phyloP scores from a whole-genome alignment of 2,329 filamentous ascomycete species.

The Decorospora gaudefroyi region DNA sequence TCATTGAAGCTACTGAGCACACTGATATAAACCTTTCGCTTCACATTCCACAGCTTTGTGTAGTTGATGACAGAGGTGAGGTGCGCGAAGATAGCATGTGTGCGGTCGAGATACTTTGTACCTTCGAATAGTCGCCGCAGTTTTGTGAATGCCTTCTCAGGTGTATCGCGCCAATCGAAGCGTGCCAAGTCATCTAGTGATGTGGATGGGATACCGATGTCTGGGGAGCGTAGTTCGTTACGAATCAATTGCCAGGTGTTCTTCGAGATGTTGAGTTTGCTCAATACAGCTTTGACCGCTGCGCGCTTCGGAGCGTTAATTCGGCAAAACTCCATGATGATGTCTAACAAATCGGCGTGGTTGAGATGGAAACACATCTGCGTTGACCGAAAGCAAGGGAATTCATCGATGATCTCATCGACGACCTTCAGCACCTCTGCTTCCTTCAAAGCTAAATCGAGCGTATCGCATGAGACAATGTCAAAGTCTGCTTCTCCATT shows the following conservation, averaged over 20 bases:
- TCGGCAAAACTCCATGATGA: conserved; percentile 88
- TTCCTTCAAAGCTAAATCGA: conserved; percentile 86
- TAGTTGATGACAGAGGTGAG: conserved; percentile 78
- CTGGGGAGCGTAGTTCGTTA: conserved; percentile 77
- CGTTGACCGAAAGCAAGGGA: conserved; percentile 71
- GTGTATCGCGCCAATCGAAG: conserved; percentile 84
- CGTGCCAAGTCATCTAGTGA: conserved; percentile 86
- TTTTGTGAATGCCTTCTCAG: conserved; percentile 73
- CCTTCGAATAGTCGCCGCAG: conserved; percentile 60
- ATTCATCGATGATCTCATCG: conserved; percentile 82
- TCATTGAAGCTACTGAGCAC: conserved; percentile 89
- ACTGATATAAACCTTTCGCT: conserved; percentile 78
- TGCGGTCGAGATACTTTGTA: conserved; percentile 57
- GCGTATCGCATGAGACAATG: conserved; percentile 79
- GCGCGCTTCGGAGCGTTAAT: conserved; percentile 71
- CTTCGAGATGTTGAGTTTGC: conserved; percentile 80
- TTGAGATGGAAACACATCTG: conserved; percentile 90
- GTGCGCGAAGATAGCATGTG: conserved; percentile 69
- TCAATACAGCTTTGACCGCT: conserved; percentile 79
- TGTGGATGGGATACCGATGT: conserved; percentile 82
- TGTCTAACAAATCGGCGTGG: conserved; percentile 81
- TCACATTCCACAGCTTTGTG: conserved; percentile 73
- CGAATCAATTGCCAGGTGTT: conserved; percentile 83
- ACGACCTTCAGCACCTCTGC: conserved; percentile 92
- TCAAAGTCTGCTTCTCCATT: conserved; percentile 95